These are phyloP conservation scores for Xylariales sp. DNA, from an alignment of 2,329 filamentous ascomycete species.

Conservation along the genomic window DNA sequence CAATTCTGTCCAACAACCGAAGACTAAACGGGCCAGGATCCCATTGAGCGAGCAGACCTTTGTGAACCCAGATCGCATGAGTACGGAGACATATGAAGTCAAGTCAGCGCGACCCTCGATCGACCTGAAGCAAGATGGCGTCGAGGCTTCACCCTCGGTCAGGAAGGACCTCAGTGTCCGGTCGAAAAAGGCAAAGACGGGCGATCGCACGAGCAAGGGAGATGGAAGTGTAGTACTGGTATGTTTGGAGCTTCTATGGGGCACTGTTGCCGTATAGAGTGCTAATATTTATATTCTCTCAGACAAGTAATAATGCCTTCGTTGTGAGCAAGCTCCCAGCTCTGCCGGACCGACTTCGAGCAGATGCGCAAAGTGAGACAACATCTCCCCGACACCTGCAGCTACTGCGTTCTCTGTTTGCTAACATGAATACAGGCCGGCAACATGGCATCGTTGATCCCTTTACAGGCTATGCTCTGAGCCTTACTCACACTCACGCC, in stretches of 20 bases:
- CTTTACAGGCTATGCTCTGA: constrained; percentile 68
- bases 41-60: constrained; percentile 55
- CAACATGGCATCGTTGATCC: constrained; percentile 64
- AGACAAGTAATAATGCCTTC: constrained; percentile 84
- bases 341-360: constrained; percentile 71
- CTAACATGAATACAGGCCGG: constrained; percentile 38
- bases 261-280: constrained; percentile 15
- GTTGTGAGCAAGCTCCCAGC: constrained; percentile 79
- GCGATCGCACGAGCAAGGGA: constrained; percentile 60
- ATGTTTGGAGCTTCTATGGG: constrained; percentile 24
- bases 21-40: constrained; percentile 58
- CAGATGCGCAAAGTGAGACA: constrained; percentile 58
- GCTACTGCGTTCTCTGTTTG: constrained; percentile 1
- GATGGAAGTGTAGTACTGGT: constrained; percentile 65
- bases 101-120: constrained; percentile 48
- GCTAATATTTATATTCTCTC: constrained; percentile 13
- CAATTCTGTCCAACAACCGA: constrained; percentile 51
- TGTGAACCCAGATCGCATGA: constrained; percentile 43
- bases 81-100: constrained; percentile 51
- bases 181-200: constrained; percentile 58
- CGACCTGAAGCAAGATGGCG: constrained; percentile 41
- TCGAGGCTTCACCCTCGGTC: constrained; percentile 34
- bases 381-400: not conserved
- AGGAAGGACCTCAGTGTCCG: constrained; percentile 55
- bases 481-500: constrained; percentile 75